Conservation (phyloP, 257 asterid species). For the Nicotiana benthamiana region DNA sequence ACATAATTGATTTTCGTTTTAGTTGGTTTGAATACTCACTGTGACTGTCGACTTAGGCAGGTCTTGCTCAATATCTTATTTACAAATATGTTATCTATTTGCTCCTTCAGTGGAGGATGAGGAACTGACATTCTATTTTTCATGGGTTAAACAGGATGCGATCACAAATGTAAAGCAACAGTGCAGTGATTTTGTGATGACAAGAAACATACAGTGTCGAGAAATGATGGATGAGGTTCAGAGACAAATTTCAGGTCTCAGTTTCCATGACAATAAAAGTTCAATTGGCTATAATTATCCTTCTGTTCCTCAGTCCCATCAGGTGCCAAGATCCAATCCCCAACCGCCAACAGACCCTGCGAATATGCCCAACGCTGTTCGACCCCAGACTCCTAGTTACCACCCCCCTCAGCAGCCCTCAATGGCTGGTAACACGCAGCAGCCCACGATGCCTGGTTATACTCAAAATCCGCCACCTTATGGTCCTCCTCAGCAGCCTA, state of each 20-base stretch:
- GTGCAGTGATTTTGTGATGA: slow-evolving; percentile 89
- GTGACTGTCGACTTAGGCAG: background rate
- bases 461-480: slow-evolving; percentile 59
- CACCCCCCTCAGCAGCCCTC: slow-evolving; percentile 59
- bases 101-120: background rate
- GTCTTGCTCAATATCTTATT: background rate
- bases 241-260: slow-evolving; percentile 77
- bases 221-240: slow-evolving; percentile 93
- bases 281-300: slow-evolving; percentile 44
- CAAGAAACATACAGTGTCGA: slow-evolving; percentile 85
- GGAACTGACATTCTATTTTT: background rate
- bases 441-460: slow-evolving; percentile 38
- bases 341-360: slow-evolving; percentile 35
- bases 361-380: slow-evolving; percentile 27
- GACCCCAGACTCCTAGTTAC: slow-evolving; percentile 36
- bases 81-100: background rate
- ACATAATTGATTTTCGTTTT: too few species aligned
- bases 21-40: background rate
- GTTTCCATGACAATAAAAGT: slow-evolving; percentile 64
- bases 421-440: slow-evolving; percentile 40
- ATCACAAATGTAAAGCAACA: slow-evolving; percentile 79
- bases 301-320: slow-evolving; percentile 42
- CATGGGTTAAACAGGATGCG: slow-evolving; percentile 60
- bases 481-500: slow-evolving; percentile 48
- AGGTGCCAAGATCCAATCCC: slow-evolving; percentile 36